Base-by-base conservation (phyloP, 2,329 filamentous ascomycete species). In the Penicillium brevicompactum region DNA sequence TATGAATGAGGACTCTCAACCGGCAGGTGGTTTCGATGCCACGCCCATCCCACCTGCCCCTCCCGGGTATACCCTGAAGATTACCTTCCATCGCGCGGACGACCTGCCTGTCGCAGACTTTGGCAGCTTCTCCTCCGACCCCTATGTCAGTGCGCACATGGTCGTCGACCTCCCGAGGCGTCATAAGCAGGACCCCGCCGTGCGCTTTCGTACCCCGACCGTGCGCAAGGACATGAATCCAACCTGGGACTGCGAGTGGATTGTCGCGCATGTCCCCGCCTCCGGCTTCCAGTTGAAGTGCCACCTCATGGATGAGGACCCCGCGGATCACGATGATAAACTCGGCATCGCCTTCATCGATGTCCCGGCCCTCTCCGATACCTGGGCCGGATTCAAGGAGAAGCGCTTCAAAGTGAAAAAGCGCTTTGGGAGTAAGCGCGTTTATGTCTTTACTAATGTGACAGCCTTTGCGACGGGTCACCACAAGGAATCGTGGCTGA, bases 271-370 rank as follows among this genome's bases (percentile, higher is more conserved):
- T 63, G 83, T 97, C 2, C 92, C 93, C 0, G 79, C 87, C 0
- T 85, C 83, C 0, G 92, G 92, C 4, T 96, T 96, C 76, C 83
- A 82, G 53, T 81, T 97, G 63, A 96, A 96, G 71, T 91, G 90
- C 58, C 84, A 90, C 50, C 76, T 97, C 16, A 95, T 92, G 74
- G 93, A 97, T 67, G 93, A 97, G 72, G 93, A 97, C 74, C 86
- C 87, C 32, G 85, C 87, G 1, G 90, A 97, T 70, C 85, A 89
- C 61, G 89, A 97, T 69, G 93, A 97, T 74, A 83, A 91, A 24
- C 81, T 97, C 18, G 93, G 93, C 10, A 95, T 94, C 67, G 90
- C 91, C 3, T 91, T 91, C 45, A 78, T 96, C 51, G 75, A 83
- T 16, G 84, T 89, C 0, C 75, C 80, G 10, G 69, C 75, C 2